These are phyloP conservation scores for Citrus medica DNA, from an alignment of 345 rosid genomes.

Conservation along the genomic window DNA sequence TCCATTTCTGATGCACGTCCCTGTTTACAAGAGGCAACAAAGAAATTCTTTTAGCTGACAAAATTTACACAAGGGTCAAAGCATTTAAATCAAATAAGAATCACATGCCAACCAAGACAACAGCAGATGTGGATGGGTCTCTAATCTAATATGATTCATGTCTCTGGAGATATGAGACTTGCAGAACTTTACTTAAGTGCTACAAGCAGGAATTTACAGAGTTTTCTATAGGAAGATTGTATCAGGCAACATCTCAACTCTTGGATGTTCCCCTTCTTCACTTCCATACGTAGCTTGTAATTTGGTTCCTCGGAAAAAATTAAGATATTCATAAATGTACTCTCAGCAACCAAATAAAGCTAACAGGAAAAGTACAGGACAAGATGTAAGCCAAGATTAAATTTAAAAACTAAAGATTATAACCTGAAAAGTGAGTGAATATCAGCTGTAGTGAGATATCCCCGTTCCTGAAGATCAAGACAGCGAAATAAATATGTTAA, in stretches of 20 bases:
- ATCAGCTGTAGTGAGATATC: slow-evolving; percentile 92
- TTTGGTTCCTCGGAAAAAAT: not conserved
- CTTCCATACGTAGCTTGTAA: slow-evolving; percentile 49
- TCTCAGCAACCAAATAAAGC: not conserved
- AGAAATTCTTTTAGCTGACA: not conserved
- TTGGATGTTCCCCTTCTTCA: slow-evolving; percentile 85
- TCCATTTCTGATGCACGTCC: slow-evolving; percentile 99
- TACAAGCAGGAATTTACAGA: slow-evolving; percentile 85
- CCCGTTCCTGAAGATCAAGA: slow-evolving; percentile 87
- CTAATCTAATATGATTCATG: slow-evolving; percentile 21
- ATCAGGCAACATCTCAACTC: slow-evolving; percentile 85
- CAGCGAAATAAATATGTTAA: slow-evolving; percentile 89
- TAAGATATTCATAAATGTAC: not conserved
- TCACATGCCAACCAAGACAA: not conserved
- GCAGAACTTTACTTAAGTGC: slow-evolving; percentile 52
- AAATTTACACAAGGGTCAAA: not conserved
- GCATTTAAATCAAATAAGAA: not conserved
- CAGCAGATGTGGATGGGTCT: not conserved
- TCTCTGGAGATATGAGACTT: slow-evolving; percentile 68
- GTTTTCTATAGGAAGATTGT: slow-evolving; percentile 84
- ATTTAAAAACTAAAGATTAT: slow-evolving; percentile 2
- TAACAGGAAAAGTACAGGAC: not conserved
- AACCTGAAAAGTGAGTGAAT: slow-evolving; percentile 99
- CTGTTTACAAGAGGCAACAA: slow-evolving; percentile 36
- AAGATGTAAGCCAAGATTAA: not conserved